Evolutionary conservation across 2,329 filamentous ascomycete genomes (phyloP).

Genomic region (Arthrobotrys pseudoclavata): DNA sequence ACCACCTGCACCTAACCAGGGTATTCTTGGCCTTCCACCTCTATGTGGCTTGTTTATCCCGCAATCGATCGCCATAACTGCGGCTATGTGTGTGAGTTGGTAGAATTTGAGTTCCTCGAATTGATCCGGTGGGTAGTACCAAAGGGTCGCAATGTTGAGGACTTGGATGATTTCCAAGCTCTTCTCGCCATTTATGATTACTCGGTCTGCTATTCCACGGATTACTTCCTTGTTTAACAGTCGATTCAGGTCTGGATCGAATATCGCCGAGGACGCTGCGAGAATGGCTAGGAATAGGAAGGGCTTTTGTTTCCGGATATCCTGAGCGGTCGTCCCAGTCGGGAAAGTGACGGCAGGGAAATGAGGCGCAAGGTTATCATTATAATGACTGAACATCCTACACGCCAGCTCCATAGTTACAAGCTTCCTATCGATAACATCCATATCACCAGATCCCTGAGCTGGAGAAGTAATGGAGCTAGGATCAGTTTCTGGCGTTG

Average conservation of each 20-base stretch:
- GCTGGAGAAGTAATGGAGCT: constrained; percentile 60
- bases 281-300: constrained; percentile 64
- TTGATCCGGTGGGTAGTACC: constrained; percentile 63
- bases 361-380: constrained; percentile 62
- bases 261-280: constrained; percentile 61
- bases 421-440: constrained; percentile 70
- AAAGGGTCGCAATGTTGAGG: constrained; percentile 61
- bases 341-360: constrained; percentile 63
- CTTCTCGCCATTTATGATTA: constrained; percentile 64
- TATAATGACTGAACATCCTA: constrained; percentile 66
- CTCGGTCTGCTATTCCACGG: constrained; percentile 61
- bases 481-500: constrained; percentile 58
- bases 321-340: constrained; percentile 59
- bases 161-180: constrained; percentile 63
- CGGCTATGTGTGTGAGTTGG: constrained; percentile 63
- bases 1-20: constrained; percentile 25
- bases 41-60: constrained; percentile 60
- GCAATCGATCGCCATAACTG: constrained; percentile 63
- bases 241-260: constrained; percentile 61
- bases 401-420: constrained; percentile 70
- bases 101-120: constrained; percentile 64
- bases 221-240: constrained; percentile 62
- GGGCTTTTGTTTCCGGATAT: constrained; percentile 62
- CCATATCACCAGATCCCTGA: constrained; percentile 61
- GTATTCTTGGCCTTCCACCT: constrained; percentile 39